Evolutionary conservation across 306 rosid genomes (phyloP).

Genomic region (Nissolia schottii): DNA sequence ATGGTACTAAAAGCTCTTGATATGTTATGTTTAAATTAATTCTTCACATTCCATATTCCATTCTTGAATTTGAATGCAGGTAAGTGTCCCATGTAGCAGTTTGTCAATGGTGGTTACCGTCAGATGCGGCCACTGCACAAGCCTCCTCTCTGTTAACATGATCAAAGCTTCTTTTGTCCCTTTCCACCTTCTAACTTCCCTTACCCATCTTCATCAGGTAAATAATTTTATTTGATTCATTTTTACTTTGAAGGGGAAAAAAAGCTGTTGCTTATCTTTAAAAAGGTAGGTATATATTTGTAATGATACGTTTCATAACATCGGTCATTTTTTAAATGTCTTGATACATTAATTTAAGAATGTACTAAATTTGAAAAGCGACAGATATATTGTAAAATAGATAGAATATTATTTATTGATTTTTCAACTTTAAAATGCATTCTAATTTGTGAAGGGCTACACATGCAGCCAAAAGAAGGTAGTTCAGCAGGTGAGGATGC

Average conservation of each 20-base stretch:
- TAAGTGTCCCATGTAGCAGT: conserved; percentile 90
- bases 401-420: not conserved
- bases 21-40: not conserved
- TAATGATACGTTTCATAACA: too few species aligned
- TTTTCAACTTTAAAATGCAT: not conserved
- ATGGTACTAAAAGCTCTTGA: conserved; percentile 40
- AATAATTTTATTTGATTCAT: not conserved
- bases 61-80: conserved; percentile 46
- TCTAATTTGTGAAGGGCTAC: conserved; percentile 6
- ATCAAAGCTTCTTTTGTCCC: conserved; percentile 82
- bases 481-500: conserved; percentile 39
- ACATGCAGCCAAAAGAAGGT: conserved; percentile 47
- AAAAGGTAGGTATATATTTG: not conserved
- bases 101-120: conserved; percentile 80
- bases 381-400: too few species aligned
- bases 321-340: too few species aligned
- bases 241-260: too few species aligned
- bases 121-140: conserved; percentile 86
- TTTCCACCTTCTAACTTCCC: conserved; percentile 68
- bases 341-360: too few species aligned
- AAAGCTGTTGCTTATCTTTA: not conserved
- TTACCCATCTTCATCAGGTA: conserved; percentile 46
- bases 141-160: conserved; percentile 83
- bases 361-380: too few species aligned
- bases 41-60: not conserved